These are phyloP conservation scores for Myxozyma neotropica DNA, from an alignment of 805 yeast genomes.

Conservation along the genomic window DNA sequence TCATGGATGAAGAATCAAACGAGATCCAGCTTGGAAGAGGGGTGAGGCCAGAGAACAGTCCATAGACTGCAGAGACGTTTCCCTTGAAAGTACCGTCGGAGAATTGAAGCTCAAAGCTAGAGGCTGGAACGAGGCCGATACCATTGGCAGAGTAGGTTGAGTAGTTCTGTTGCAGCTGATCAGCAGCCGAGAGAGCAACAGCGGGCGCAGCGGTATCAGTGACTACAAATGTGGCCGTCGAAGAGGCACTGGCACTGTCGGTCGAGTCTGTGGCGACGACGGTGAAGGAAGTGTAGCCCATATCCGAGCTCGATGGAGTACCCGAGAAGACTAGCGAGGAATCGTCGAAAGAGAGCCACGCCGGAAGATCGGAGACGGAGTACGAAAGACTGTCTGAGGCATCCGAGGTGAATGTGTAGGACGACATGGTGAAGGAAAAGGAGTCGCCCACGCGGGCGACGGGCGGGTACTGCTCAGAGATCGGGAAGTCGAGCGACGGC, in stretches of 20 bases:
- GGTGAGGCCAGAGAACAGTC: conserved; percentile 76
- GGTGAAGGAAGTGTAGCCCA: conserved; percentile 48
- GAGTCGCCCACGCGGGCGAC: conserved; percentile 71
- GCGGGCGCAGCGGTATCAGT: conserved; percentile 55
- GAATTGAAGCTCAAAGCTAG: conserved; percentile 66
- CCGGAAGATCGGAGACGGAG: conserved; percentile 61
- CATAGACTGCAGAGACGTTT: conserved; percentile 68
- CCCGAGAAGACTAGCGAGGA: conserved; percentile 66
- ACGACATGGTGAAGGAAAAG: conserved; percentile 68
- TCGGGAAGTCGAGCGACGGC: conserved; percentile 72
- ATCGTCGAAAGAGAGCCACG: conserved; percentile 77
- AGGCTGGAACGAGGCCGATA: conserved; percentile 71
- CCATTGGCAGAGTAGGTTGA: conserved; percentile 78
- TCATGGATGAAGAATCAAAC: conserved; percentile 62
- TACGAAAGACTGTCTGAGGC: conserved; percentile 54
- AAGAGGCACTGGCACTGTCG: conserved; percentile 47
- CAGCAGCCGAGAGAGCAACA: conserved; percentile 50
- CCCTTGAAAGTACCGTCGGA: conserved; percentile 62
- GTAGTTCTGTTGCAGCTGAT: conserved; percentile 57
- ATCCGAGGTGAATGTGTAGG: conserved; percentile 64
- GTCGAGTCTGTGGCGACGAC: conserved; percentile 63
- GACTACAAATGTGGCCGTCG: conserved; percentile 58
- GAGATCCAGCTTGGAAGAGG: conserved; percentile 90
- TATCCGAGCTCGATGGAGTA: conserved; percentile 48
- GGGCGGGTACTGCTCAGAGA: conserved; percentile 80